These are phyloP conservation scores for Neohortaea acidophila DNA, from an alignment of 495 filamentous ascomycete species.

Conservation along the genomic window DNA sequence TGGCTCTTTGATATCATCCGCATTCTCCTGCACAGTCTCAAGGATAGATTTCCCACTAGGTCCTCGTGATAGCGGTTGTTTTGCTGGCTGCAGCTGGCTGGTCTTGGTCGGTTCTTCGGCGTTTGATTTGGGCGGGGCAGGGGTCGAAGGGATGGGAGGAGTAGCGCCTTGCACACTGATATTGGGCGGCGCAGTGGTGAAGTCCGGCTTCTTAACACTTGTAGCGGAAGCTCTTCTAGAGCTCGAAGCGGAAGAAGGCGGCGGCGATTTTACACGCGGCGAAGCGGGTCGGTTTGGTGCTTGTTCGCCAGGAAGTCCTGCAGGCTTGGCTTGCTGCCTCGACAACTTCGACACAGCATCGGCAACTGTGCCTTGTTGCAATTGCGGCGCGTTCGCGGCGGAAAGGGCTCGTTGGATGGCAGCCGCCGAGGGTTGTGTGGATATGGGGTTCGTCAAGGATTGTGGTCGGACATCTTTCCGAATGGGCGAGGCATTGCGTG, in stretches of 20 bases:
- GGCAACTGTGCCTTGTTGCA: constrained; percentile 35
- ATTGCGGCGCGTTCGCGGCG: constrained; percentile 42
- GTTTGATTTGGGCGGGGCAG: constrained; percentile 37
- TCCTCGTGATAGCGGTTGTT: constrained; percentile 34
- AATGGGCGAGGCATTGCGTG: constrained; percentile 24
- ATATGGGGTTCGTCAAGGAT: constrained; percentile 30
- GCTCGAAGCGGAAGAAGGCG: constrained; percentile 33
- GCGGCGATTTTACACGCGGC: constrained; percentile 52
- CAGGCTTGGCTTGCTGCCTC: constrained; percentile 42
- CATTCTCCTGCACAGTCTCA: constrained; percentile 84
- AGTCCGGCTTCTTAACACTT: constrained; percentile 24
- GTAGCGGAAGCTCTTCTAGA: constrained; percentile 18
- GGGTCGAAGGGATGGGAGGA: constrained; percentile 31
- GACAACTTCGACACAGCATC: constrained; percentile 46
- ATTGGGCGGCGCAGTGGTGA: constrained; percentile 24
- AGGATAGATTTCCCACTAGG: constrained; percentile 53
- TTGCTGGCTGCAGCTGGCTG: background rate
- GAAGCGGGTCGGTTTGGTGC: constrained; percentile 53
- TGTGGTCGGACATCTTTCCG: constrained; percentile 45
- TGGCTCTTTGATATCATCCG: constrained; percentile 22
- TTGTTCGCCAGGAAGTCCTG: constrained; percentile 29
- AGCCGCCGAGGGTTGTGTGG: constrained; percentile 40
- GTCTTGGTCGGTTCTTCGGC: constrained; percentile 30
- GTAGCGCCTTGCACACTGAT: constrained; percentile 43
- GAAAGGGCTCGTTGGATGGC: constrained; percentile 51